These are phyloP conservation scores for Pseudogymnoascus sp. DNA, from an alignment of 2,329 filamentous ascomycete species.

Conservation along the genomic window DNA sequence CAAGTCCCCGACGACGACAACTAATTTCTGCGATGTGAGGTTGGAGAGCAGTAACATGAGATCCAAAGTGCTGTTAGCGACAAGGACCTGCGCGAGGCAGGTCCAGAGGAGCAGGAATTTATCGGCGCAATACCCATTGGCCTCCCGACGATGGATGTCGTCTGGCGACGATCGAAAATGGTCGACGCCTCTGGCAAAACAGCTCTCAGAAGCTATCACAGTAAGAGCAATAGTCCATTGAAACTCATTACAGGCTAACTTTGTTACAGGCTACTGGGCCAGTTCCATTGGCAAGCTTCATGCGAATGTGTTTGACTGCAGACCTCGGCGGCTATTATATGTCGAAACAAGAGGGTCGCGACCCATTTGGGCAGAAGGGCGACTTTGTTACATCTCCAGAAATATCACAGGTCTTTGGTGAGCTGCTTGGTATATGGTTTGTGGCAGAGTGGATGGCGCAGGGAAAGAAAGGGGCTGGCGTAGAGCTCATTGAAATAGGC, in stretches of 20 bases:
- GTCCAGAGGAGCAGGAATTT: slow-evolving; percentile 17
- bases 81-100: slow-evolving; percentile 21
- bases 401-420: slow-evolving; percentile 94
- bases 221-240: slow-evolving; percentile 40
- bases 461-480: slow-evolving; percentile 61
- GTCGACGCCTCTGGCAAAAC: slow-evolving; percentile 88
- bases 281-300: slow-evolving; percentile 85
- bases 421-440: slow-evolving; percentile 89
- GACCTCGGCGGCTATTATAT: slow-evolving; percentile 93
- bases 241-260: slow-evolving; percentile 27
- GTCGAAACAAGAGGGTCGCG: slow-evolving; percentile 56
- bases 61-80: slow-evolving; percentile 21
- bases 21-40: background rate
- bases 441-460: slow-evolving; percentile 96
- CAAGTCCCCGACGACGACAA: background rate
- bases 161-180: slow-evolving; percentile 45
- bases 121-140: slow-evolving; percentile 13
- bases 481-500: slow-evolving; percentile 89
- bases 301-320: slow-evolving; percentile 96
- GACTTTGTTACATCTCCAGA: slow-evolving; percentile 97
- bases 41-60: slow-evolving; percentile 20
- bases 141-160: slow-evolving; percentile 23
- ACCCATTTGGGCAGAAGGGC: slow-evolving; percentile 87
- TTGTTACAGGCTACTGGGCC: slow-evolving; percentile 67
- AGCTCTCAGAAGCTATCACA: slow-evolving; percentile 76